Evolutionary conservation across 345 rosid species (phyloP), one percentile per base, ranked within the genome.

Genomic region (Noccaea bulbosa): DNA sequence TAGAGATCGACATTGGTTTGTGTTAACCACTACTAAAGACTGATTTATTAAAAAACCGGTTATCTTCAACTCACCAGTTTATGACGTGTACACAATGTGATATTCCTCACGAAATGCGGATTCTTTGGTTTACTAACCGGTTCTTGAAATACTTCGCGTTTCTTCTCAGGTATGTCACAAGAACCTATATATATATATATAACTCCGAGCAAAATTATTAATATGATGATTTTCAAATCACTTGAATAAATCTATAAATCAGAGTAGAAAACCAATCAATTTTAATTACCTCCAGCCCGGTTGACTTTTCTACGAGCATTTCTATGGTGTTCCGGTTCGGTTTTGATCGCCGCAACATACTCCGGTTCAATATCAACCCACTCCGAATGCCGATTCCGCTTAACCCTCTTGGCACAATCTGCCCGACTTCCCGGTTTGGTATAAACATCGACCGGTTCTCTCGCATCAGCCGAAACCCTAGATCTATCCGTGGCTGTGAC

Each of bases 51-150:
- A 9, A 71, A 4, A 69, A 49, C 14, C 11, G 16, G 24, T 41
- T 51, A 11, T 11, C 43, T 39, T 39, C 11, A 30, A 24, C 70
- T 73, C 34, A 65, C 78, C 73, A 74, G 8, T 59, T 4, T 17
- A 17, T 27, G 40, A 17, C 35, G 14, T 34, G 73, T 14, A 60
- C 35, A 5, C 2, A 5, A 0, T 10, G 53, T 44, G 4, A 74
- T 60, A 24, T 34, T 67, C 73, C 78, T 74, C 24, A 74, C 50
- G 51, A 67, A 74, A 67, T 74, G 78, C 2, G 78, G 78, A 67
- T 67, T 34, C 49, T 67, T 16, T n/a, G 63, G 62, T 57, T 64
- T 53, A 55, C 16, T 5, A 54, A 7, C 64, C 43, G 58, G 17
- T 17, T 67, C 41, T 66, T 40, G 52, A 33, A 8, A 10, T 66